Base-by-base conservation (phyloP, 2,329 filamentous ascomycete species). In the Talaromyces albobiverticillius region DNA sequence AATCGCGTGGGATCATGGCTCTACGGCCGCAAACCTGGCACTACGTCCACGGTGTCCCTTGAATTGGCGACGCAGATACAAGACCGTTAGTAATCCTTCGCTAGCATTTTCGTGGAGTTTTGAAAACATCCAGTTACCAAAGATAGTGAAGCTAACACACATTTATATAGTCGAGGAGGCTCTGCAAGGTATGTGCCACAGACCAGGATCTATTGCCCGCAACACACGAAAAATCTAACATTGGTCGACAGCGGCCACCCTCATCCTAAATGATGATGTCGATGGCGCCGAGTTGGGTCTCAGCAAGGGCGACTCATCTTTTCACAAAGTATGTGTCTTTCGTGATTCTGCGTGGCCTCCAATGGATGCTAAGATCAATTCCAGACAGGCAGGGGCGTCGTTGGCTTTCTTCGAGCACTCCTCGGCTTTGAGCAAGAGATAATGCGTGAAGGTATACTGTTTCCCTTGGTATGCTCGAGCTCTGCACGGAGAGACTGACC, bases 381-480 rank as follows among this genome's bases (percentile, higher is more conserved):
- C 7, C 78, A 88, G 76, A 80, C 97, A 31, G 92, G 91, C 26
- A 79, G 86, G 60, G 88, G 90, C 50, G 85, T 96, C 31, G 85
- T 91, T 18, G 84, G 84, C 42, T 97, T 97, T 68, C 86, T 97
- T 71, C 82, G 86, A 62, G 91, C 92, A 16, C 87, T 94, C 2
- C 76, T 97, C 1, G 92, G 92, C 2, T 94, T 96, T 64, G 94
- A 97, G 72, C 92, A 95, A 70, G 86, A 94, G 3, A 81, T 95
- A 60, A 94, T 97, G 87, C 84, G 84, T 54, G 85, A 95, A 76
- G 80, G 80, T 82, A 52, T 56, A 71, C 54, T 42, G 46, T 51
- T 48, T 40, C 40, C 32, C 34, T 43, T 41, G 46, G 8, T 54
- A 25, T 29, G 18, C 43, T 36, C 14, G 13, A 46, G 20, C 26